Base-by-base conservation (phyloP, 1,284 basidiomycete genomes). In the Cryptococcus sp. region DNA sequence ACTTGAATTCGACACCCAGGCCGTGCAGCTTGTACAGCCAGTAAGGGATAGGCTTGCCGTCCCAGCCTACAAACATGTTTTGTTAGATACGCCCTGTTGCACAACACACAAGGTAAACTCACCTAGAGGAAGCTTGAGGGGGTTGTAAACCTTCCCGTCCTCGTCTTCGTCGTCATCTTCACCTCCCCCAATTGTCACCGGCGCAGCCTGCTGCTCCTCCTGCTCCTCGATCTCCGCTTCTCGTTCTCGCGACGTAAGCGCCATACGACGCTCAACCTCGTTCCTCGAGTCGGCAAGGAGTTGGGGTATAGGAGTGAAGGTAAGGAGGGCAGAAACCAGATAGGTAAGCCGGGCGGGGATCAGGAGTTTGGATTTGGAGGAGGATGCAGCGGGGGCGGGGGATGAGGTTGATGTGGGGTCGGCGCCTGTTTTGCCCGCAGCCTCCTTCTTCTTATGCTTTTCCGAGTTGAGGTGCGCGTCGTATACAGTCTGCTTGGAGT, bases 401-500 rank as follows among this genome's bases (percentile, higher is more conserved):
- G 65, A 62, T 11, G 65, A 57, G 36, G 65, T 59, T 20, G 65
- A 60, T 2, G 72, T 53, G 4, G 66, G 55, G 49, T 75, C 53
- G 6, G 61, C 56, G 4, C 63, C 67, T 8, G 62, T 51, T 28
- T 61, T 82, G 18, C 83, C 82, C n/a, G 46, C 55, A 21, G 57
- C 56, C 28, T 66, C 87, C 88, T 51, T 87, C 84, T 98, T 98
- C 71, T 90, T 80, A 74, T 98, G 96, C 75, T 93, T 97, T 77
- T 91, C 93, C 33, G 92, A 95, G 9, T 85, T 90, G 48, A 98
- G 79, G 73, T 98, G 96, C 4, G 92, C 94, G 68, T 97, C 91
- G 76, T 94, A 98, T 4, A 98, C 96, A 0, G 95, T 97, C 76
- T 97, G 91, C 76, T 98, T 99, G 13, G 94, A 85, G 76, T 98